Conservation (phyloP, 495 filamentous ascomycete genomes). For the Xylaria intraflava region DNA sequence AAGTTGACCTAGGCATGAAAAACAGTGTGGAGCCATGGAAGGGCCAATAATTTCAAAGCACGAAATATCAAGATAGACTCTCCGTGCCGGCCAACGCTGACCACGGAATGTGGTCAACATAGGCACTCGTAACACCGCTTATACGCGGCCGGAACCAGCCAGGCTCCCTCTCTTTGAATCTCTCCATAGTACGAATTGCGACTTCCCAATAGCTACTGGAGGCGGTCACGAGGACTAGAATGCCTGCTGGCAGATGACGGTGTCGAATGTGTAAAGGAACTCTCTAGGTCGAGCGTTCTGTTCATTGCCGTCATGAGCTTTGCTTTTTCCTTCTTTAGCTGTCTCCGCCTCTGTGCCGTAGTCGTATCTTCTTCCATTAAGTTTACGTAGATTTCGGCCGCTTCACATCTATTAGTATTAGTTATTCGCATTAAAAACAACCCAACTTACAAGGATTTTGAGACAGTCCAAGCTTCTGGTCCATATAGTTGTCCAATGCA, state of each 20-base stretch:
- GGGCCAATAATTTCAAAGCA: not conserved
- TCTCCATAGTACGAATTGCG: not conserved
- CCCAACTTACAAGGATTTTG: slow-evolving; percentile 13
- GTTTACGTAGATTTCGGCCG: slow-evolving; percentile 12
- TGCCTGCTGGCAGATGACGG: not conserved
- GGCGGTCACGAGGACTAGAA: not conserved
- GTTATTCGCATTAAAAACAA: not conserved
- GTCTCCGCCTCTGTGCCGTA: slow-evolving; percentile 19
- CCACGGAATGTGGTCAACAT: too few relatives aligned
- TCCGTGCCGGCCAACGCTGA: not conserved
- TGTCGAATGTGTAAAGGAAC: not conserved
- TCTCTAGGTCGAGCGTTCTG: slow-evolving; percentile 16
- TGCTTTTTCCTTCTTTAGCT: slow-evolving; percentile 23
- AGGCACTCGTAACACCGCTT: not conserved
- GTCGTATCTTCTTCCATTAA: slow-evolving; percentile 37
- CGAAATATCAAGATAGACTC: not conserved
- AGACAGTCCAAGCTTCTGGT: slow-evolving; percentile 32
- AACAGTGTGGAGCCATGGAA: not conserved
- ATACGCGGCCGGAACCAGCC: not conserved
- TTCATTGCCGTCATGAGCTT: slow-evolving; percentile 28
- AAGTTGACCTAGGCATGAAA: not conserved
- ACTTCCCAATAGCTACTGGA: not conserved
- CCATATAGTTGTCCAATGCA: slow-evolving; percentile 28
- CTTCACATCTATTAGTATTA: slow-evolving; percentile 10
- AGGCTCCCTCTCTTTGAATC: not conserved